phyloP scores from a whole-genome alignment of 371 early-diverging fungal species.

The Syncephalis fuscata region DNA sequence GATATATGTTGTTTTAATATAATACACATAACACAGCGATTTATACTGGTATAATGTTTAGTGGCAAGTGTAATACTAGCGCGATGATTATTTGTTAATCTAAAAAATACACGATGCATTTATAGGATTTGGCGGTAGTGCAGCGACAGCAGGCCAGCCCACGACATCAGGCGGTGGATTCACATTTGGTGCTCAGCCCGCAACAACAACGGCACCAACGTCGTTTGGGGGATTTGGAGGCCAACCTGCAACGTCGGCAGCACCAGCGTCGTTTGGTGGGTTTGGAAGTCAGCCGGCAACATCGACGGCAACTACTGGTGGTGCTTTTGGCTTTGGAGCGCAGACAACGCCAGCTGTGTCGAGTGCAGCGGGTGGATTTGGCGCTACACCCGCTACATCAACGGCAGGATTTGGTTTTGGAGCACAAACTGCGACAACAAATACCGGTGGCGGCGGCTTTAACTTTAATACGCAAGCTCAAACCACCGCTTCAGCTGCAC shows the following conservation, averaged over 20 bases:
- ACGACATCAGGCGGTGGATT: too few species aligned
- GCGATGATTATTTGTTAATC: too few species aligned
- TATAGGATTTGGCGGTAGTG: too few species aligned
- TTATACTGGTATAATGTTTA: too few species aligned
- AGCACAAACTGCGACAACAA: not conserved
- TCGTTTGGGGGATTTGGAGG: not conserved
- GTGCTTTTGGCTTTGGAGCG: not conserved
- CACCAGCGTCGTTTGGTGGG: not conserved
- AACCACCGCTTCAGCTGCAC: too few species aligned
- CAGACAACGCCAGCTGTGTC: not conserved
- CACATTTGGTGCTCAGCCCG: not conserved
- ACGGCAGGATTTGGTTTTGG: not conserved
- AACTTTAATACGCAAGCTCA: too few species aligned
- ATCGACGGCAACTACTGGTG: not conserved
- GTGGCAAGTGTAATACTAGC: too few species aligned
- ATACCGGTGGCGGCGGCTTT: not conserved
- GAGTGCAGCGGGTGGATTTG: not conserved
- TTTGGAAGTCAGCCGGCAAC: not conserved
- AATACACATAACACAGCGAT: too few species aligned
- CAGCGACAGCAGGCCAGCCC: too few species aligned
- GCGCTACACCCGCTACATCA: too few species aligned
- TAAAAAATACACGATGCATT: too few species aligned
- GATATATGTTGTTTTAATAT: too few species aligned
- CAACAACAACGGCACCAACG: not conserved
- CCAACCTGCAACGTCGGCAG: not conserved